Evolutionary conservation across 805 yeast species (phyloP).

Genomic region (Schwanniomyces pseudopolymorphus): DNA sequence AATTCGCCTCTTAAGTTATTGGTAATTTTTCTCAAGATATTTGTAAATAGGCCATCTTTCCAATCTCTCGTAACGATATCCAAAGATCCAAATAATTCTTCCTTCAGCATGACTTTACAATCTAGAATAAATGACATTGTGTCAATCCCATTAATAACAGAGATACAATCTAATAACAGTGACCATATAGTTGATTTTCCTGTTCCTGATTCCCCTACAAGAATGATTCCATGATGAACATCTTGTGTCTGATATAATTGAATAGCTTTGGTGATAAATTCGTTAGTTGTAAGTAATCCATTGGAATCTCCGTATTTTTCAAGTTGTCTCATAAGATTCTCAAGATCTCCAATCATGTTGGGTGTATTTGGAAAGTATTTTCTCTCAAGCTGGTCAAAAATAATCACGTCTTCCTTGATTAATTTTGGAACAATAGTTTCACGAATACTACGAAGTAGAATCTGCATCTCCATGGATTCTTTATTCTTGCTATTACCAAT

Average conservation of each 20-base stretch:
- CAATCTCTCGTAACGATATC: conserved; percentile 84
- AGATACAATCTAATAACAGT: conserved; percentile 46
- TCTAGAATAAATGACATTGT: conserved; percentile 54
- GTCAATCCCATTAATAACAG: conserved; percentile 32
- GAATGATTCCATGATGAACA: conserved; percentile 74
- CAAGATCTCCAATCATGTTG: conserved; percentile 18
- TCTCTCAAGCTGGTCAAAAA: conserved; percentile 28
- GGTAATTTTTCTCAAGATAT: conserved; percentile 56
- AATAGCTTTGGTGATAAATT: conserved; percentile 53
- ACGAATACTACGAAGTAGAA: conserved; percentile 53
- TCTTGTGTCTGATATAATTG: conserved; percentile 64
- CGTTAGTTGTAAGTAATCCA: conserved; percentile 32
- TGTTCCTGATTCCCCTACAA: conserved; percentile 72
- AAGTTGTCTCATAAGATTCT: conserved; percentile 24
- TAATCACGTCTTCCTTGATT: conserved; percentile 46
- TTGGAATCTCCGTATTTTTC: conserved; percentile 20
- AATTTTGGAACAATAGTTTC: conserved; percentile 71
- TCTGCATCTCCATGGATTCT: conserved; percentile 18
- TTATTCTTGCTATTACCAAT: conserved; percentile 3
- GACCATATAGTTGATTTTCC: conserved; percentile 68
- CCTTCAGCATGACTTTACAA: conserved; percentile 72
- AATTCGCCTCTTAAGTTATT: conserved; percentile 61
- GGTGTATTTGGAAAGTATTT: conserved; percentile 26
- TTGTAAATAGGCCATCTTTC: conserved; percentile 84
- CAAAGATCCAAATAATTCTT: conserved; percentile 63